Evolutionary conservation across 139 green algal genomes (phyloP), one percentile per base, ranked within the genome.

Genomic region (Micractinium sp.): DNA sequence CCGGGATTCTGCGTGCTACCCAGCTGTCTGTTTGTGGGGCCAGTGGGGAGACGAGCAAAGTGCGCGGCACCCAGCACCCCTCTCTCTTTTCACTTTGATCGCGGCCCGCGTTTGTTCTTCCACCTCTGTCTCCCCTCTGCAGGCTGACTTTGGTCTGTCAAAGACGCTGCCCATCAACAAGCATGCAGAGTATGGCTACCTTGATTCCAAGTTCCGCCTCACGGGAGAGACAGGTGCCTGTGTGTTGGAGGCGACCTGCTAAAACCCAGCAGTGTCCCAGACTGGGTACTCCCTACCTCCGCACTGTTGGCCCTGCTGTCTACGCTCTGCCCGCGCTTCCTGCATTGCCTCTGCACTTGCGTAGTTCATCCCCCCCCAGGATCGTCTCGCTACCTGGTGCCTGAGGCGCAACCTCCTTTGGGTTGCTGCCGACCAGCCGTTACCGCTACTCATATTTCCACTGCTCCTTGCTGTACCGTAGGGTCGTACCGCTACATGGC

Each of bases 141-240:
- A 87, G 77, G 88, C 89, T 27, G 96, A 98, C 87, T 99, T 99
- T 88, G 97, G 96, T 0, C 92, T 99, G 38, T 95, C 90, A 73
- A 98, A 98, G 91, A 98, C 96, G 39, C 93, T 98, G 88, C 92
- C 93, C 39, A 89, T 94, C 73, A 94, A 95, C 89, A 94, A 95
- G 90, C 91, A 94, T 83, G 91, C 89, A 0, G 84, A 89, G 67
- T 95, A 98, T 47, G 91, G 91, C n/a, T 89, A 91, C 36, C 86
- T 95, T 27, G 92, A 95, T 38, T 88, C 69, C 31, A 94, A 93
- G 88, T 97, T 96, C 91, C 94, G 96, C 93, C 91, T 97, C 82
- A 98, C 96, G 39, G 96, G 96, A 2, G 96, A 98, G 91, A 98
- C 96, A 33, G 95, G 96, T 90, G 86, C 18, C 36, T 61, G 61